Evolutionary conservation across 208 protist genomes (phyloP).

Genomic region (Novymonas esmeraldas): DNA sequence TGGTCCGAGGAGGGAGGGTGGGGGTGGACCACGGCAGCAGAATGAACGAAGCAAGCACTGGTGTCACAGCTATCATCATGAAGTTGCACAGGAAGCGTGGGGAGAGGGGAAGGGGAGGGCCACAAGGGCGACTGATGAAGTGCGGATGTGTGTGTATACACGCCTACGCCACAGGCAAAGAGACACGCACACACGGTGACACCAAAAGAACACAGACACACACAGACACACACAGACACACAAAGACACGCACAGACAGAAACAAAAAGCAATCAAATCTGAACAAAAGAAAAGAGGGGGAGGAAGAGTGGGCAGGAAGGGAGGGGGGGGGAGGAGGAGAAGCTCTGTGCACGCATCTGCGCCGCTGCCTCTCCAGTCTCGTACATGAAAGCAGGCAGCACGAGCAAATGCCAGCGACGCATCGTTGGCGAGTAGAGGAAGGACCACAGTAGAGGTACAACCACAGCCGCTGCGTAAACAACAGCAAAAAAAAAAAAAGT

Average conservation of each 20-base stretch:
- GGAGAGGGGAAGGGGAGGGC: neutral
- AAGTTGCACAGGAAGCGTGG: neutral
- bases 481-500: neutral
- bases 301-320: neutral
- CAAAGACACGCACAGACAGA: neutral
- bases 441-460: too few species aligned
- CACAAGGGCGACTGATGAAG: neutral
- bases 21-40: too few species aligned
- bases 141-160: slow-evolving; percentile 6
- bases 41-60: neutral
- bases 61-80: too few species aligned
- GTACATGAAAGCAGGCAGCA: too few species aligned
- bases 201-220: neutral
- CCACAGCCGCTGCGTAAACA: neutral
- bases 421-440: too few species aligned
- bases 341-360: too few species aligned
- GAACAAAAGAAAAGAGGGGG: neutral
- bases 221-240: neutral
- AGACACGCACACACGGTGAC: neutral
- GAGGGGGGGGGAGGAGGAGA: too few species aligned
- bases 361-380: too few species aligned
- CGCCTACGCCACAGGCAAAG: neutral
- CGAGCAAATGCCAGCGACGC: too few species aligned
- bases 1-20: too few species aligned
- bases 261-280: slow-evolving; percentile 3